Evolutionary conservation across 352 stramenopile species (phyloP), one percentile per base, ranked within the genome.

Genomic region (Phytopythium aichiense): DNA sequence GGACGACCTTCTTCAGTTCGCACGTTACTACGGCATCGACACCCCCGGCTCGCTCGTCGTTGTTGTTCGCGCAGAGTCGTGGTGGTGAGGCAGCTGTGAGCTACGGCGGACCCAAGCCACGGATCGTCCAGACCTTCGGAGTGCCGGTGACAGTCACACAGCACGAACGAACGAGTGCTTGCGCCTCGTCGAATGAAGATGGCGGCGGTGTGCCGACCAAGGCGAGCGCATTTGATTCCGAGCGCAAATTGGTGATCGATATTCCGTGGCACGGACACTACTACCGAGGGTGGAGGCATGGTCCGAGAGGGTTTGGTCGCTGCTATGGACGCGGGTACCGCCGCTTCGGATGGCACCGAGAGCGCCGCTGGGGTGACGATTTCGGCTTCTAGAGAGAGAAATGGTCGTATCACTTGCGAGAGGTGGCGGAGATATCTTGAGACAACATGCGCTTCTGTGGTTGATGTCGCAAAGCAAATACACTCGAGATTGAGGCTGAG

Each of bases 1-100:
- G 38, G 56, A 68, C 49, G 52, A 74, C 20, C 51, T 70, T 40
- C 58, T 49, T 22, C 35, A 37, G 48, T 54, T 63, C 42, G 50
- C 43, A 50, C 60, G 61, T 67, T 56, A 55, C 13, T 46, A 25
- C n/a, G 57, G 55, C 23, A 45, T 30, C 25, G 64, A 74, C 12
- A 42, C 50, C 2, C 2, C 16, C 28, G 15, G 50, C 4, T 25
- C 64, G 25, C 67, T 73, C 4, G 57, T 65, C 13, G 64, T 60
- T 15, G 59, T 74, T 7, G 64, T 52, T 6, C 49, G 63, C 37
- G 63, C 67, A 1, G 6, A 56, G 11, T 15, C 28, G 5, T 12
- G 30, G 7, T 28, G 50, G 20, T n/a, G 28, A 56, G 7, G 28
- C 50, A 8, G 16, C 28, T 15, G 50, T 56, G 2, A 30, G 15